These are phyloP conservation scores for Calonectria montana DNA, from an alignment of 2,329 filamentous ascomycete genomes.

Conservation along the genomic window DNA sequence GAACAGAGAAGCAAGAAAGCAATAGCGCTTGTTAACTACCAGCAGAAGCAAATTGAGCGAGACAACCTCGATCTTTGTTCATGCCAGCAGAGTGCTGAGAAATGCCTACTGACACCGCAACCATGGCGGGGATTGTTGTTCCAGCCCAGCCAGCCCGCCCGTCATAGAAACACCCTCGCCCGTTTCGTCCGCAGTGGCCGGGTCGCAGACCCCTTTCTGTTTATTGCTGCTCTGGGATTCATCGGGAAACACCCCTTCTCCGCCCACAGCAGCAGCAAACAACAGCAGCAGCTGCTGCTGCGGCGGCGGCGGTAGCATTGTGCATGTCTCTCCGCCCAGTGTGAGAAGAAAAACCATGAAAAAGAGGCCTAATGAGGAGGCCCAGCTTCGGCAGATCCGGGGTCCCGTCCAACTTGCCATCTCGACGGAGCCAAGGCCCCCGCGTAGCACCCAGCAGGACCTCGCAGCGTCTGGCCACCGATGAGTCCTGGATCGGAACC, in stretches of 20 bases:
- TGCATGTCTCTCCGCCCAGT: conserved; percentile 40
- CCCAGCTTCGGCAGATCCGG: conserved; percentile 25
- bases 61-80: conserved; percentile 8
- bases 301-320: conserved; percentile 11
- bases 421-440: conserved; percentile 30
- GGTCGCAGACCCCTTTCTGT: conserved; percentile 23
- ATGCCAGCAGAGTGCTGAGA: not conserved
- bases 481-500: conserved; percentile 36
- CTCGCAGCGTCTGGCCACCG: conserved; percentile 33
- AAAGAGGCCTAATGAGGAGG: conserved; percentile 8
- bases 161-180: conserved; percentile 14
- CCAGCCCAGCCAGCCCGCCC: conserved; percentile 7
- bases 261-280: conserved; percentile 13
- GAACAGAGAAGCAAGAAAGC: not conserved
- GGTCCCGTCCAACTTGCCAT: conserved; percentile 26
- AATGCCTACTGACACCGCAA: conserved; percentile 11
- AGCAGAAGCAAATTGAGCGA: not conserved
- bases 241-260: conserved; percentile 29
- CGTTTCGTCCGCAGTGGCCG: conserved; percentile 13
- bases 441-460: conserved; percentile 28
- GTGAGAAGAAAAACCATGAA: conserved; percentile 20
- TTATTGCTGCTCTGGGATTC: conserved; percentile 29
- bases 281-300: conserved; percentile 19
- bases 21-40: not conserved
- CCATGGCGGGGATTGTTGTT: conserved; percentile 1